Evolutionary conservation across 352 stramenopile species (phyloP).

Genomic region (Phytophthora tentaculata): DNA sequence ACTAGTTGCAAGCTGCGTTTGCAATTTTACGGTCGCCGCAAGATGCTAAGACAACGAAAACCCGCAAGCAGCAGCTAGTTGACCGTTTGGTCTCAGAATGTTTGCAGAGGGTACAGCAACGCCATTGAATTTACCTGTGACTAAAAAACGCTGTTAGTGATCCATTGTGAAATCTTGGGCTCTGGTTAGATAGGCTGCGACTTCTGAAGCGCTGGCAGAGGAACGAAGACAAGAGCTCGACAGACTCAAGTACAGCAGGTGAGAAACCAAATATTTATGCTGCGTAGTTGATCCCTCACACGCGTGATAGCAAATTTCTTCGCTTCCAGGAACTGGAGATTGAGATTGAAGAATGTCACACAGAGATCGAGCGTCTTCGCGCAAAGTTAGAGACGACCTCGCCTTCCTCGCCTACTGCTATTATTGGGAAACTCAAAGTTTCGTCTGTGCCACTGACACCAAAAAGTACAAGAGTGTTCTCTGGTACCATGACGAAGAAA

Average conservation of each 20-base stretch:
- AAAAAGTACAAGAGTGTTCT: constrained; percentile 7
- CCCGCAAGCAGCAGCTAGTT: constrained; percentile 60
- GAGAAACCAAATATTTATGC: background rate
- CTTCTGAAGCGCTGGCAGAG: constrained; percentile 60
- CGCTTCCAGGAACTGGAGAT: constrained; percentile 68
- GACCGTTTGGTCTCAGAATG: constrained; percentile 65
- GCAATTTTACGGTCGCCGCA: constrained; percentile 60
- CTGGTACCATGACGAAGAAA: constrained; percentile 14
- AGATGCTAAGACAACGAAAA: constrained; percentile 71
- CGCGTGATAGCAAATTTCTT: constrained; percentile 62
- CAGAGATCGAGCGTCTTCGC: constrained; percentile 60
- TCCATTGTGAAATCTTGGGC: background rate
- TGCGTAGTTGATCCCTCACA: constrained; percentile 5
- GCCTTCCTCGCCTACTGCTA: constrained; percentile 5
- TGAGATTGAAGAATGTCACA: constrained; percentile 65
- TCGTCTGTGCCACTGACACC: constrained; percentile 15
- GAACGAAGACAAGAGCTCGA: constrained; percentile 65
- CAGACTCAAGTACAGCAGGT: constrained; percentile 64
- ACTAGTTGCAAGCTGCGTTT: constrained; percentile 67
- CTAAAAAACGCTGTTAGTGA: constrained; percentile 12
- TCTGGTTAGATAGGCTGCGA: constrained; percentile 48
- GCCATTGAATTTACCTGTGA: background rate
- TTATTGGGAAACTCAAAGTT: constrained; percentile 62
- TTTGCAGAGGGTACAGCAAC: constrained; percentile 51
- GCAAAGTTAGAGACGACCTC: constrained; percentile 27